Percentiles rank a stretch among this genome's conserved stretches.
Evolutionary conservation across 306 rosid genomes (phyloP).

Genomic region (Sphenostylis stenocarpa): DNA sequence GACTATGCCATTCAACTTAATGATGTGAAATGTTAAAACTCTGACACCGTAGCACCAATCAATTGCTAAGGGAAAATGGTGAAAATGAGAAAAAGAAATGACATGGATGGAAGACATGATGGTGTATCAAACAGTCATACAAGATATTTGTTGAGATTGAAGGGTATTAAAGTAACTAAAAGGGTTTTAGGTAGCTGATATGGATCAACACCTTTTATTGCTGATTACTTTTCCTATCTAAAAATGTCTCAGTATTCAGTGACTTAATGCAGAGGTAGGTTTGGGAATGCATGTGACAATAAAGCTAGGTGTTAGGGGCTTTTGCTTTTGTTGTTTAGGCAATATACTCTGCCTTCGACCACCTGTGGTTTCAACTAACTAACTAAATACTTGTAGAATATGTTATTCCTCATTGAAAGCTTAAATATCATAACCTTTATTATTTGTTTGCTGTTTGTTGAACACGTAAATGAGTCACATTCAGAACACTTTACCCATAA

Average conservation of each 20-base stretch:
- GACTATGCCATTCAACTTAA: not conserved
- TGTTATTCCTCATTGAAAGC: constrained; percentile 30
- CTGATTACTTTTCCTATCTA: not conserved
- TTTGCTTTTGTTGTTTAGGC: constrained; percentile 27
- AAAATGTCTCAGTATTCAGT: constrained; percentile 1
- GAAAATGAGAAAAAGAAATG: not conserved
- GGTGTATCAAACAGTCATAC: not conserved
- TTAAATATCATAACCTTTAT: constrained; percentile 15
- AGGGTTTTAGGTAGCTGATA: not conserved
- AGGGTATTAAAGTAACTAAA: not conserved
- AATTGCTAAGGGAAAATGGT: not conserved
- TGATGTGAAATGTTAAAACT: not conserved
- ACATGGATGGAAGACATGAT: not conserved
- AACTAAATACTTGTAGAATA: not conserved
- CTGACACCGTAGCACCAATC: not conserved
- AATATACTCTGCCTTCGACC: constrained; percentile 2
- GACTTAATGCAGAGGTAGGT: constrained; percentile 17
- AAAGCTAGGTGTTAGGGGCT: not conserved
- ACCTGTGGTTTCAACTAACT: constrained; percentile 27
- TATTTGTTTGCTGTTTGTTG: constrained; percentile 29
- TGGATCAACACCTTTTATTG: not conserved
- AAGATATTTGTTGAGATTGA: not conserved
- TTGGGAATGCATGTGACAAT: constrained; percentile 15
- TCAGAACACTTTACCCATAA: constrained; percentile 19
- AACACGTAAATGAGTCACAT: constrained; percentile 27